Evolutionary conservation across 495 filamentous ascomycete species (phyloP), one percentile per base, ranked within the genome.

Genomic region (Hyaloscypha finlandica): DNA sequence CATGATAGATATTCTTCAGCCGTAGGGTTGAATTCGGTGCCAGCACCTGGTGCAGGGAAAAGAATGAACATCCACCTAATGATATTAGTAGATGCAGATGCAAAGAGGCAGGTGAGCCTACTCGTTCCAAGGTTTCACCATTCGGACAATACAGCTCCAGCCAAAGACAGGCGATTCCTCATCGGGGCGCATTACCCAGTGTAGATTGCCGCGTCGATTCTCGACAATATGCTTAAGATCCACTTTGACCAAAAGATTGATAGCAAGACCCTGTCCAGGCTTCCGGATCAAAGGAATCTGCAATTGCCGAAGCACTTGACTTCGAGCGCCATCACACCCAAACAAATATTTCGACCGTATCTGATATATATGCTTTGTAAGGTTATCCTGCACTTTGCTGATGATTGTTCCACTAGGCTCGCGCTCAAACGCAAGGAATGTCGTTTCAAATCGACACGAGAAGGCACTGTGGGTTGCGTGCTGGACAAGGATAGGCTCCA

Each of bases 61-160:
- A 81, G 68, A 64, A 85, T 83, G 55, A 86, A 81, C 72, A 87
- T 78, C 84, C 84, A 84, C 45, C 67, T 69, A 33, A 57, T 1
- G 2, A 59, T 22, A 29, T 54, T 62, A 57, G 60, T 19, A 63
- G 6, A 48, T 37, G 32, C 33, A 1, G 1, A 14, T 45, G 3
- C 9, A 25, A 42, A 32, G 12, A n/a, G 25, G 12, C 29, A 67
- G 6, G 25, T 2, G 29, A 20, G 5, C 52, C 11, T 51, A 70
- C 70, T 86, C 79, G 70, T 83, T 67, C 84, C 83, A 87, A 1
- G 83, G 79, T 72, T 83, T 84, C 3, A 87, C 81, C 81, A 87
- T 83, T 29, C 84, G 71, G 5, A 78, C 68, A 56, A 83, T 77
- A 16, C 70, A 66, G 16, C 72, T 71, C 78, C 81, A 81, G 0